Conservation (phyloP, 2,329 filamentous ascomycete genomes). For the Pyricularia grisea region DNA sequence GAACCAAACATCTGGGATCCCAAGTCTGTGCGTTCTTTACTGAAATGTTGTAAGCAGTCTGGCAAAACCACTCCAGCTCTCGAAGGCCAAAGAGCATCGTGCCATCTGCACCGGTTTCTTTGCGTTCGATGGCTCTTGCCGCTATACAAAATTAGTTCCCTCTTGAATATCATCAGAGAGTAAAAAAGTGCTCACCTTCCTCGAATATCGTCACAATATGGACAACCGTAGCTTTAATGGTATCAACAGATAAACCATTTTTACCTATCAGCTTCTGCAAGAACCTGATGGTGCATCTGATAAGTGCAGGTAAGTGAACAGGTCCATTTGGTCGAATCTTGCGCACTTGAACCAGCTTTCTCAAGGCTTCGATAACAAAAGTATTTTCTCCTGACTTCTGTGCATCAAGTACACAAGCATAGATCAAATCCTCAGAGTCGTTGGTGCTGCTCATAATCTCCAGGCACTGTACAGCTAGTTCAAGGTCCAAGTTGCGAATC, state of each 20-base stretch:
- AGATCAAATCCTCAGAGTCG: conserved; percentile 55
- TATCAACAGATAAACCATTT: conserved; percentile 11
- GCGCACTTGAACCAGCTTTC: conserved; percentile 48
- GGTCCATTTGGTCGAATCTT: conserved; percentile 34
- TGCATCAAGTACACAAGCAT: conserved; percentile 73
- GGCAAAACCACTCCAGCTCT: conserved; percentile 78
- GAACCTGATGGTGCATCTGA: conserved; percentile 50
- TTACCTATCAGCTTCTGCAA: conserved; percentile 31
- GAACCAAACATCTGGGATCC: conserved; percentile 40
- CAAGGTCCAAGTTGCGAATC: conserved; percentile 46
- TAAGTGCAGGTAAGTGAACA: conserved; percentile 52
- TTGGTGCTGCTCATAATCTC: conserved; percentile 43
- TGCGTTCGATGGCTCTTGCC: conserved; percentile 28
- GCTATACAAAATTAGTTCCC: conserved; percentile 17
- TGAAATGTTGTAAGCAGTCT: conserved; percentile 71
- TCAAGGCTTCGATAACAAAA: conserved; percentile 50
- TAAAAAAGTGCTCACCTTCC: conserved; percentile 22
- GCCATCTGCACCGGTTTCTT: conserved; percentile 26
- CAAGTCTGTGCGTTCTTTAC: conserved; percentile 50
- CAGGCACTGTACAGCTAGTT: conserved; percentile 55
- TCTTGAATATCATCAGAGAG: background rate
- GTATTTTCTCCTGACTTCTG: conserved; percentile 53
- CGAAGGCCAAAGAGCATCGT: conserved; percentile 44
- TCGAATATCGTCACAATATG: conserved; percentile 46
- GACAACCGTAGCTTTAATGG: conserved; percentile 18